These are phyloP conservation scores for Talaromyces sp. DNA, from an alignment of 2,329 filamentous ascomycete species.

Conservation along the genomic window DNA sequence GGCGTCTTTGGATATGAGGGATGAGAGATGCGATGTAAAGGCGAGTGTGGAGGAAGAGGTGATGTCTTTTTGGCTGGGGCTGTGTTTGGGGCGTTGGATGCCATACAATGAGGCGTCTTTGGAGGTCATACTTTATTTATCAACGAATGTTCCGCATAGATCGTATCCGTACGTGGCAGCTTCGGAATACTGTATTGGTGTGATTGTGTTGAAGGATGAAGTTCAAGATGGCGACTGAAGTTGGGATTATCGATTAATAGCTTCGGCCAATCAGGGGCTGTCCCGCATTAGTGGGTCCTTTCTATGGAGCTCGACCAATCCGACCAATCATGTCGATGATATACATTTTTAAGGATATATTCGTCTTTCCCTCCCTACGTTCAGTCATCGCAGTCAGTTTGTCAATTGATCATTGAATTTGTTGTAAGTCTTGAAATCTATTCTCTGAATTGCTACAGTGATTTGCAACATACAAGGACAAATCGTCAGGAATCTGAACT, in stretches of 20 bases:
- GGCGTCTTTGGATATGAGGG: slow-evolving; percentile 64
- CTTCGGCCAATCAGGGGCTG: slow-evolving; percentile 14
- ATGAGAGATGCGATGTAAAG: slow-evolving; percentile 85
- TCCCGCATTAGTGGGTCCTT: background rate
- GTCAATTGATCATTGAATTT: background rate
- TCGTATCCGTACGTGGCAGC: too few species aligned
- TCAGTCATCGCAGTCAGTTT: background rate
- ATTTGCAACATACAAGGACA: too few species aligned
- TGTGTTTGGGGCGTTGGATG: slow-evolving; percentile 65
- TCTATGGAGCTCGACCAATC: background rate
- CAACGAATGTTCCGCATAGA: background rate
- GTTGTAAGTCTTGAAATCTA: background rate
- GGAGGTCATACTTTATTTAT: slow-evolving; percentile 54
- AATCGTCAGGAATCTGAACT: too few species aligned
- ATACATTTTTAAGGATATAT: background rate
- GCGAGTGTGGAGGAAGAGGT: slow-evolving; percentile 70
- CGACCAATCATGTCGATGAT: slow-evolving; percentile 8
- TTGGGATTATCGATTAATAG: slow-evolving; percentile 4
- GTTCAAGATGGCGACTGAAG: background rate
- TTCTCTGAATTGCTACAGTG: background rate
- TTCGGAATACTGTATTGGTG: too few species aligned
- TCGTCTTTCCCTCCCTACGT: background rate
- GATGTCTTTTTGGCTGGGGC: slow-evolving; percentile 60
- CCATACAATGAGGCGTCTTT: slow-evolving; percentile 69
- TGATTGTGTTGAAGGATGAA: background rate